Evolutionary conservation across 2,329 filamentous ascomycete genomes (phyloP), one percentile per base, ranked within the genome.

Genomic region (Trichoderma sp.): DNA sequence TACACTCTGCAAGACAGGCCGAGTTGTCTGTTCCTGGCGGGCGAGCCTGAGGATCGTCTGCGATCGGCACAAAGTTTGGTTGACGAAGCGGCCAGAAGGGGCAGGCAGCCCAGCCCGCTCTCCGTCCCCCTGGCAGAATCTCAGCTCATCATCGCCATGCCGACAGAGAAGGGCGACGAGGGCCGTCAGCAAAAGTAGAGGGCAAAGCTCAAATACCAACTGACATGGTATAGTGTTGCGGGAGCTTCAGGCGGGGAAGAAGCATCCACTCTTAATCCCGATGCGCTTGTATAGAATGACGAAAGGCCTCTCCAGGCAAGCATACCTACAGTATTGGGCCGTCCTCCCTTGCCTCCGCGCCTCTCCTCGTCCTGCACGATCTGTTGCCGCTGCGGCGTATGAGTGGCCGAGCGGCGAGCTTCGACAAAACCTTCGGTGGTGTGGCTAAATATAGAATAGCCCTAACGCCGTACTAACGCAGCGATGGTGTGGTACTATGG

Each of bases 401-500:
- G n/a, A 68, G 32, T 60, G 65, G 65, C 56, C 28, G 55, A 68
- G 65, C 51, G 21, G 32, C 32, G 26, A 68, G 55, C 65, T 68
- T 68, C 65, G 65, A 68, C 65, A 30, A 59, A 59, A 46, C 65
- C 56, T 68, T 68, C 46, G 46, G 56, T 60, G 46, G 52, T 60
- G 65, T 30, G 26, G 43, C 65, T 68, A 68, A 68, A 68, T 68
- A 60, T 68, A 68, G 65, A 68, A 54, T 46, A 52, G 34, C 56
- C 56, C 65, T 60, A 68, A 68, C 30, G 49, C 26, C 16, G 49
- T 60, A 46, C 65, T 46, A 54, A 32, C 59, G 65, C 56, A 60
- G 60, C 63, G 32, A 59, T 59, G 54, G 54, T 32, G 64, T 51
- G 64, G 64, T 21, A 66, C 64, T 66, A 66, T 16, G 30, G 34